Base-by-base conservation (phyloP, 2,329 filamentous ascomycete genomes). In the Penicillium sp. region DNA sequence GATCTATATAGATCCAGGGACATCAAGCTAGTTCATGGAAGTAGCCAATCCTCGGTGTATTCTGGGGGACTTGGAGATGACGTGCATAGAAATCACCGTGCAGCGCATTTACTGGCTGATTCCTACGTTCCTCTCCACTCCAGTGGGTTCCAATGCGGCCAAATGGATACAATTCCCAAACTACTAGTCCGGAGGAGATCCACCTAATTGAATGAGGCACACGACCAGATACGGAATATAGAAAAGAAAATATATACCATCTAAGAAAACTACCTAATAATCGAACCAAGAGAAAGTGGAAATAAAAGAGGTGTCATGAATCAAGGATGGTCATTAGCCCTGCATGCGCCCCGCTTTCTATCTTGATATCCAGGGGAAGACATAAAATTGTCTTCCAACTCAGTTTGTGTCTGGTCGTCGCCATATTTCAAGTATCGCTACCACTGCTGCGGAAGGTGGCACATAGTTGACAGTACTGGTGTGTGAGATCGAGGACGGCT, bases 371-470 rank as follows among this genome's bases (percentile, higher is more conserved):
- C 53, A 60, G 40, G 40, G 57, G 40, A 55, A 56, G 38, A 43
- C 47, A 53, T 46, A 11, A 47, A 59, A 36, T 21, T 21, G 43
- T 31, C 44, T 25, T 31, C 25, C 2, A 25, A 15, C 39, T 45
- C n/a, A 8, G 10, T n/a, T 47, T 41, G 9, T 23, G 23, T 21
- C 27, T 27, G 19, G 46, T 25, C 9, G 9, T 46, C 19, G 25
- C n/a, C 9, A 34, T 50, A 38, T 54, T 78, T 83, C 83, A 93
- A 67, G 88, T 89, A 68, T 96, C 92, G 27, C 89, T 96, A 4
- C 94, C 94, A 69, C 87, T 95, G 82, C 92, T 97, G 68, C 92
- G 86, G 78, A 99, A 99, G 0, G 91, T 92, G 21, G 93, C 92
- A 73, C 94, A 99, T 36, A 99, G 81, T 55, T 91, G 91, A 21